Conservation (phyloP, 768 basidiomycete species). For the Mycena vitilis region DNA sequence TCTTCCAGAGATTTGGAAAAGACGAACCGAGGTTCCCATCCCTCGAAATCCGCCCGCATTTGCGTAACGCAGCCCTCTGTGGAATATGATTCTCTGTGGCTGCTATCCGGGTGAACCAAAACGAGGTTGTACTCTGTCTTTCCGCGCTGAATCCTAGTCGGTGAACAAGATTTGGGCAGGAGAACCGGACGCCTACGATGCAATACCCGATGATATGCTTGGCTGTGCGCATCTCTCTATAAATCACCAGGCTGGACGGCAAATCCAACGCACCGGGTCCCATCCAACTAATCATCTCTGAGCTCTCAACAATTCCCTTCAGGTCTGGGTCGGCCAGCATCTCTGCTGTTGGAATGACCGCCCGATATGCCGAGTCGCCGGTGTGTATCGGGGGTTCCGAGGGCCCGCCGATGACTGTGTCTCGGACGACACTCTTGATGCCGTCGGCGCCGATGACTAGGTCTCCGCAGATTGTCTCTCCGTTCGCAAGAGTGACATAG, state of each 20-base stretch:
- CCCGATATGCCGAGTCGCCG: constrained; percentile 73
- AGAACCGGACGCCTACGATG: constrained; percentile 42
- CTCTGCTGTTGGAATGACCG: constrained; percentile 57
- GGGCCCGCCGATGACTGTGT: constrained; percentile 60
- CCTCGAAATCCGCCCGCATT: constrained; percentile 59
- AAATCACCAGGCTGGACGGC: background rate
- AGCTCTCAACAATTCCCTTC: constrained; percentile 58
- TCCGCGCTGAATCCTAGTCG: constrained; percentile 41
- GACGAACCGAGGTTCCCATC: constrained; percentile 61
- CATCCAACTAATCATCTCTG: constrained; percentile 71
- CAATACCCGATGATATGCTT: constrained; percentile 52
- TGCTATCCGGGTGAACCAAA: constrained; percentile 53
- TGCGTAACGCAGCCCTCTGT: constrained; percentile 54
- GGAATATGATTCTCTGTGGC: constrained; percentile 57
- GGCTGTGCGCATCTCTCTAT: background rate
- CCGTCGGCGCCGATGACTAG: constrained; percentile 64
- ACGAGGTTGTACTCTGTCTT: constrained; percentile 60
- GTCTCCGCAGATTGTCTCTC: constrained; percentile 56
- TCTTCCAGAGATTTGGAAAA: too few species aligned
- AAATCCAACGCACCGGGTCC: constrained; percentile 49
- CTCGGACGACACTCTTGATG: constrained; percentile 59
- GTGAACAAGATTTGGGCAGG: background rate
- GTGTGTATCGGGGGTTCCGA: constrained; percentile 60
- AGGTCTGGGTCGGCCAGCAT: constrained; percentile 66
- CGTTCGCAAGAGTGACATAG: constrained; percentile 53